These are phyloP conservation scores for Suillus subalutaceus DNA, from an alignment of 768 basidiomycete species.

Conservation along the genomic window DNA sequence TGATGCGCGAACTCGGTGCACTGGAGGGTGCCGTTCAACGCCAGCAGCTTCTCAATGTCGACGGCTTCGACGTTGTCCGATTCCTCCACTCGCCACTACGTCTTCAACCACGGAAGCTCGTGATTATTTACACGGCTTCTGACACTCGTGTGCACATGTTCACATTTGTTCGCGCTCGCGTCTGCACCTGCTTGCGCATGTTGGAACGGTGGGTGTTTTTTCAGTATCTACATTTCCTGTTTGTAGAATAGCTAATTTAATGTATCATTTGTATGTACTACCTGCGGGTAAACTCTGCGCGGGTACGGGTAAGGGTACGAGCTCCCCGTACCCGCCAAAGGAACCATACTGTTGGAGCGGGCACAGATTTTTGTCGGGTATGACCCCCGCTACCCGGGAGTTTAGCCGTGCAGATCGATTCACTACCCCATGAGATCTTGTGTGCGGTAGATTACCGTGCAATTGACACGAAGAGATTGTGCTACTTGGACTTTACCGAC, in stretches of 20 bases:
- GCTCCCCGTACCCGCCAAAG: no score
- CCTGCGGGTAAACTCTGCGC: no score
- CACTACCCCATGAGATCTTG: not conserved
- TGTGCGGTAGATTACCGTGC: not conserved
- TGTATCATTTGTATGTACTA: no score
- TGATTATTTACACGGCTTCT: not conserved
- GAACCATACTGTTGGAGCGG: no score
- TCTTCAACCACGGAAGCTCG: not conserved
- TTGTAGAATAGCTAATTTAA: no score
- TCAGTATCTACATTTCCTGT: no score
- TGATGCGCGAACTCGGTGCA: conserved; percentile 60
- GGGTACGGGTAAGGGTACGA: no score
- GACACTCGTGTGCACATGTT: not conserved
- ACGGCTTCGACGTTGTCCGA: not conserved
- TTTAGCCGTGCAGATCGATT: no score
- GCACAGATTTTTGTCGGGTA: no score
- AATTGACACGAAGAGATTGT: not conserved
- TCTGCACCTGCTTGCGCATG: not conserved
- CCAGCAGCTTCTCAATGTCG: not conserved
- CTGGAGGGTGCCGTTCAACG: conserved; percentile 48
- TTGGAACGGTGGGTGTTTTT: no score
- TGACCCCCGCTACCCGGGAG: no score
- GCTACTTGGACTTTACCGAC: not conserved
- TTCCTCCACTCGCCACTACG: no score
- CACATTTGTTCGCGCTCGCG: not conserved